Conservation (phyloP, 1,139 yeast species). For the Kodamaea alishanica region DNA sequence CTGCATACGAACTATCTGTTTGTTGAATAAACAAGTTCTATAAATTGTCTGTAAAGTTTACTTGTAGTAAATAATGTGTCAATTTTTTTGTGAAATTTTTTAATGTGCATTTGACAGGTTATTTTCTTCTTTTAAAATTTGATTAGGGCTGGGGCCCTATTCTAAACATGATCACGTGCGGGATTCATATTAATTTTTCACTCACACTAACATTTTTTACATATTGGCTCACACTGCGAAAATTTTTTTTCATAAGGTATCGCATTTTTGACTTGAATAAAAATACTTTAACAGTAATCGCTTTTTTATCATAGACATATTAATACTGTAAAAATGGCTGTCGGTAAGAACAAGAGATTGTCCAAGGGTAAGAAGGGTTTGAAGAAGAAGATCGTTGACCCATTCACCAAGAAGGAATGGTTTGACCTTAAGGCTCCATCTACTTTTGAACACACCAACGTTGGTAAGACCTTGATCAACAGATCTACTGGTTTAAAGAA, state of each 20-base stretch:
- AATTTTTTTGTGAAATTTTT: background rate
- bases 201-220: constrained; percentile 3
- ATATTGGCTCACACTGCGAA: background rate
- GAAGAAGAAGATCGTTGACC: constrained; percentile 51
- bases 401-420: constrained; percentile 53
- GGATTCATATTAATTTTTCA: constrained; percentile 9
- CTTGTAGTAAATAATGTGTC: background rate
- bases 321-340: constrained; percentile 37
- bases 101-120: background rate
- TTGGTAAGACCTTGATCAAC: constrained; percentile 51
- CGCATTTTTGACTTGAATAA: background rate
- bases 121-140: background rate
- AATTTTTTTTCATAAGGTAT: no score
- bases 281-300: background rate
- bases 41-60: background rate
- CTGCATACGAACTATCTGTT: constrained; percentile 34
- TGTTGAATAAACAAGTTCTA: constrained; percentile 42
- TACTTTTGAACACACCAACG: constrained; percentile 49
- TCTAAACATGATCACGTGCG: background rate
- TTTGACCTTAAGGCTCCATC: constrained; percentile 52
- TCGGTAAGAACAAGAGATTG: constrained; percentile 53
- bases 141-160: constrained; percentile 3
- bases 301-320: background rate
- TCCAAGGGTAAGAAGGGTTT: constrained; percentile 53
- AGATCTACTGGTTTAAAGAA: constrained; percentile 51